These are phyloP conservation scores for Gracilariopsis chorda DNA, from an alignment of 23 red algal species.

Conservation along the genomic window DNA sequence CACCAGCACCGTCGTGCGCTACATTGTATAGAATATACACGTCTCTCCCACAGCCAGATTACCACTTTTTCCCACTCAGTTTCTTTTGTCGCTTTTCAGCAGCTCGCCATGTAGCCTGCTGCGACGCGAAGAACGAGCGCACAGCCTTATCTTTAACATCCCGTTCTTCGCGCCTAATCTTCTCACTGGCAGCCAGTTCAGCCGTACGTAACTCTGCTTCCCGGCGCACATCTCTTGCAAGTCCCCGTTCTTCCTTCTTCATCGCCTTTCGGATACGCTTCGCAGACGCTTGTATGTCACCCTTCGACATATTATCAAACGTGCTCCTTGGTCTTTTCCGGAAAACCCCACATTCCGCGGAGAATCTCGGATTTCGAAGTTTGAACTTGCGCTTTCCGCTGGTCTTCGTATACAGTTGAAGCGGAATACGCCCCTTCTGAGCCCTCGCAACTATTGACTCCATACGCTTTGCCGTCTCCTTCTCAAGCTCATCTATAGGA, in stretches of 20 bases:
- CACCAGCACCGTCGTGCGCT: too few relatives aligned
- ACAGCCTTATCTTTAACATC: conserved; percentile 31
- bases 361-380: conserved; percentile 40
- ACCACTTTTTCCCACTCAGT: conserved; percentile 57
- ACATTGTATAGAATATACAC: too few relatives aligned
- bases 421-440: neutral
- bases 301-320: neutral
- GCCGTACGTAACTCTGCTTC: neutral
- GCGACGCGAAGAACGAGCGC: conserved; percentile 38
- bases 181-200: neutral
- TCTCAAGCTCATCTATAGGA: neutral
- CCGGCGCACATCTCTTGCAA: conserved; percentile 33
- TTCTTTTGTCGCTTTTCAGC: conserved; percentile 62
- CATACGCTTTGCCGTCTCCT: neutral
- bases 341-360: conserved; percentile 35
- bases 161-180: neutral
- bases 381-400: neutral
- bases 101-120: conserved; percentile 39
- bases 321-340: conserved; percentile 9
- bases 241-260: conserved; percentile 51
- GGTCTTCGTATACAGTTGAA: conserved; percentile 19
- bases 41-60: too few relatives aligned
- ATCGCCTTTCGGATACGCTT: conserved; percentile 27
- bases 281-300: conserved; percentile 25
- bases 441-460: neutral